Evolutionary conservation across 2,329 filamentous ascomycete genomes (phyloP).

Genomic region (Cyphellophora europaea): DNA sequence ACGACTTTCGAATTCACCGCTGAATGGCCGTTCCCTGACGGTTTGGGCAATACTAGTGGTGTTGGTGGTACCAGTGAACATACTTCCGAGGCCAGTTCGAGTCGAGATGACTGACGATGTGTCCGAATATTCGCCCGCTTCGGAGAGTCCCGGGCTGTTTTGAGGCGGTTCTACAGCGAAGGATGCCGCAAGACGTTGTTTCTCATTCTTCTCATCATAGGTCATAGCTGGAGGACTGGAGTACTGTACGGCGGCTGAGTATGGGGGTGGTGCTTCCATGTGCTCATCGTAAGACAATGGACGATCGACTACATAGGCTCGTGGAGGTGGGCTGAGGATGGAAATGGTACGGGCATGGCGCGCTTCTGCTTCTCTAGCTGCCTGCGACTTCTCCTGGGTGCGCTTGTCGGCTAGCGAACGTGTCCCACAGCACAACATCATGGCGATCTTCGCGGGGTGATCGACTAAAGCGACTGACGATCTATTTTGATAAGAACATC

Average conservation of each 20-base stretch:
- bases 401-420: neutral
- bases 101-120: constrained; percentile 2
- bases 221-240: too few species aligned
- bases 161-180: neutral
- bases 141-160: neutral
- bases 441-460: too few species aligned
- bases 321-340: neutral
- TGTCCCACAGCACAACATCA: neutral
- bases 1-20: neutral
- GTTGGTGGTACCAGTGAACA: neutral
- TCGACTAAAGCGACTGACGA: too few species aligned
- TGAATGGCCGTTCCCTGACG: neutral
- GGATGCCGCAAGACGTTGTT: neutral
- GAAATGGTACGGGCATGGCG: constrained; percentile 1
- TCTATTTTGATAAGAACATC: too few species aligned
- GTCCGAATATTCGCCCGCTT: neutral
- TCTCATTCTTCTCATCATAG: neutral
- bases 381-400: neutral
- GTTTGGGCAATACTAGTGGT: neutral
- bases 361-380: constrained; percentile 1
- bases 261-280: neutral
- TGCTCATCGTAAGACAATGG: neutral
- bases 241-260: neutral
- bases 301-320: neutral
- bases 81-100: neutral